Base-by-base conservation (phyloP, 75 land plant species). In the Chamaecyparis obtusa region DNA sequence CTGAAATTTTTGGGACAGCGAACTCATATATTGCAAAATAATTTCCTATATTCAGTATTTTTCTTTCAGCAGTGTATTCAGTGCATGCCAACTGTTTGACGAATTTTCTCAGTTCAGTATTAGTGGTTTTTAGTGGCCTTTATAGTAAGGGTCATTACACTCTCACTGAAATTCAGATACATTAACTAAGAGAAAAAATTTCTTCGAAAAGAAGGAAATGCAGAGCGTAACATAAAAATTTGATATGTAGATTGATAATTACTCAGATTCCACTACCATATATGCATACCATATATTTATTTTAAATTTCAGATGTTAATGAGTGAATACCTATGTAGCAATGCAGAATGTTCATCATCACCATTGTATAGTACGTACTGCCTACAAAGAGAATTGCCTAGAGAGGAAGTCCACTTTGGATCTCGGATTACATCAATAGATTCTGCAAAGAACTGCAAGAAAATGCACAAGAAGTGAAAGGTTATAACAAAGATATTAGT, bases 401-500 rank as follows among this genome's bases (percentile, higher is more conserved):
- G 67, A 64, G 96, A 92, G 36, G 95, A 88, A 82, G 93, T 89
- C 99, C 99, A 98, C 19, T 93, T 92, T 57, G 90, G 82, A 76
- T 93, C 96, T 56, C 89, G 95, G 75, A 92, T 93, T 83, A 98
- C 99, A 92, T 98, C 99, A 87, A 98, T 88, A 49, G 99, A 95
- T 90, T 98, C 99, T 89, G 99, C 90, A 64, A 98, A 87, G 77
- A 98, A 98, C 99, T 98, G 95, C 84, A 85, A 89, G 30, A 44
- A 41, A 44, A 80, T 43, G n/a, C 44, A 21, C 32, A 80, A 44
- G 51, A 44, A 80, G 35, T 35, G 55, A 51, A 51, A 51, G 16
- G 24, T 21, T 39, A 33, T 77, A 17, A 37, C 24, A 77, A 77
- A 77, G 8, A 37, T 77, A 37, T 41, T 21, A 24, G 21, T 19